These are phyloP conservation scores for Pulveroboletus sp. DNA, from an alignment of 1,284 basidiomycete species.

Conservation along the genomic window DNA sequence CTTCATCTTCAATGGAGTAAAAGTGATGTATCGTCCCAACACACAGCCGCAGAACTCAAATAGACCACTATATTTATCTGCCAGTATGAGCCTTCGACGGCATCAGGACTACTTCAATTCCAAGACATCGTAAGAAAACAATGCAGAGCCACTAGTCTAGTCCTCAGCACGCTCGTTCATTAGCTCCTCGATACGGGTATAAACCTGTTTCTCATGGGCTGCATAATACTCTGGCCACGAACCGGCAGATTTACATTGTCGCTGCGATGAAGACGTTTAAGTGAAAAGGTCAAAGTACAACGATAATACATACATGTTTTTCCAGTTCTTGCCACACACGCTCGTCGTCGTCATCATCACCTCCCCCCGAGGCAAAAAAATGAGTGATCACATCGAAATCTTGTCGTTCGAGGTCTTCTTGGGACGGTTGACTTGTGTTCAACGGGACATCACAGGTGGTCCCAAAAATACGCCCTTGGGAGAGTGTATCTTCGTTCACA, in stretches of 20 bases:
- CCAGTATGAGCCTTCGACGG: neutral
- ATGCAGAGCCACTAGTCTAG: constrained; percentile 1
- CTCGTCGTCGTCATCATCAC: constrained; percentile 46
- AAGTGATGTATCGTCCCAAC: constrained; percentile 9
- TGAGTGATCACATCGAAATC: constrained; percentile 51
- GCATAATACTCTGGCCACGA: constrained; percentile 62
- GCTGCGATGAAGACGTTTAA: constrained; percentile 37
- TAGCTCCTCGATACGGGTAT: constrained; percentile 38
- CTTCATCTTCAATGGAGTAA: constrained; percentile 28
- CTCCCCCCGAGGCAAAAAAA: constrained; percentile 53
- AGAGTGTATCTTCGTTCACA: neutral
- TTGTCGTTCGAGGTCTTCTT: constrained; percentile 25
- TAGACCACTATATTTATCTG: constrained; percentile 18
- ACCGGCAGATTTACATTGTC: constrained; percentile 45
- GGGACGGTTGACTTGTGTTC: neutral
- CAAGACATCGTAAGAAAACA: neutral
- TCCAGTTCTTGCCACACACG: constrained; percentile 48
- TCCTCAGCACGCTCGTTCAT: constrained; percentile 18
- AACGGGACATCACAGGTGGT: neutral
- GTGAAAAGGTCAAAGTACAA: neutral
- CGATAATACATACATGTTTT: constrained; percentile 37
- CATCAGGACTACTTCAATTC: neutral
- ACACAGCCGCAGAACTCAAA: constrained; percentile 7
- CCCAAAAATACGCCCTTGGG: constrained; percentile 1
- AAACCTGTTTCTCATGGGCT: constrained; percentile 45